Percentiles rank a stretch among this genome's conserved stretches.
Conservation (phyloP, 345 rosid species). For the Linum tenue region DNA sequence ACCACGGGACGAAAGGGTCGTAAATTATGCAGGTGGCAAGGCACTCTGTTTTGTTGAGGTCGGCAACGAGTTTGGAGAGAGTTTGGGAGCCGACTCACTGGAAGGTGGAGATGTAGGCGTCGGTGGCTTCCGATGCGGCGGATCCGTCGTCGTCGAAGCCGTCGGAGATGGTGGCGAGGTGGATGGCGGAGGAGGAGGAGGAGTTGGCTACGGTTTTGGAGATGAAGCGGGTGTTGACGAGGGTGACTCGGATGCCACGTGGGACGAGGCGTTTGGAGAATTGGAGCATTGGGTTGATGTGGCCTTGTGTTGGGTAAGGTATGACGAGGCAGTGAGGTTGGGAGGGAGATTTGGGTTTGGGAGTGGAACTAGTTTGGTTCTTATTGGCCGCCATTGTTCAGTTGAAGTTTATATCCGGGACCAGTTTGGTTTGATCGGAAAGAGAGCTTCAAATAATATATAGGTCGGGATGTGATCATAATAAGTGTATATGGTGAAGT, state of each 20-base stretch:
- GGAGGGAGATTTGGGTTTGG: background rate
- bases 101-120: background rate
- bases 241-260: background rate
- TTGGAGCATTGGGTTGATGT: background rate
- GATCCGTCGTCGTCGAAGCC: constrained; percentile 2
- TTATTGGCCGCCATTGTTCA: no score
- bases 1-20: background rate
- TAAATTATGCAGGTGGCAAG: background rate
- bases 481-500: no score
- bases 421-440: no score
- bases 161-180: background rate
- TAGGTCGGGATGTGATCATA: no score
- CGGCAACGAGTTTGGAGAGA: background rate
- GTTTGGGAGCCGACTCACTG: background rate
- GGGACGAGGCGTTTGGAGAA: no score
- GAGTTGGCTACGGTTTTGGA: background rate
- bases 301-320: background rate
- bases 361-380: background rate
- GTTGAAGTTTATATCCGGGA: no score
- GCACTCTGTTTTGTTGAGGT: background rate
- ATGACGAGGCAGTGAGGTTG: background rate
- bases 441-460: no score
- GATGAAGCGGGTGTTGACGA: background rate
- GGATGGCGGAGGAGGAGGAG: no score
- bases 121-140: background rate